phyloP scores from a whole-genome alignment of 2,329 filamentous ascomycete species.

The Epichloe hybrida region DNA sequence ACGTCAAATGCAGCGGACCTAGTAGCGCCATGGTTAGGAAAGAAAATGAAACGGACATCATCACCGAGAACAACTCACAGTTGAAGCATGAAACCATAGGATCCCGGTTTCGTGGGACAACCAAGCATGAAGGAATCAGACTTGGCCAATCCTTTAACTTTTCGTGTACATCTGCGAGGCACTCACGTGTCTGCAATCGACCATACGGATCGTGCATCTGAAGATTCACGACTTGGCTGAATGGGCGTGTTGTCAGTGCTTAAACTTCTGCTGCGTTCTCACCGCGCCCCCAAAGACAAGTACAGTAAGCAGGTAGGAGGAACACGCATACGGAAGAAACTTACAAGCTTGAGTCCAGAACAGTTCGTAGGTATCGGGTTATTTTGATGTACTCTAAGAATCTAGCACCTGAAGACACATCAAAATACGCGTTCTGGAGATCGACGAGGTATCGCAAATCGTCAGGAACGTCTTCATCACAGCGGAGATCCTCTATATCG shows the following conservation, averaged over 20 bases:
- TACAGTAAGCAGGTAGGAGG: neutral
- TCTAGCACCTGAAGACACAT: conserved; percentile 22
- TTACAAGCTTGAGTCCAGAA: conserved; percentile 23
- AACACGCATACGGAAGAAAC: conserved; percentile 5
- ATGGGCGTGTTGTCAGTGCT: neutral
- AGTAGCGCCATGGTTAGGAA: neutral
- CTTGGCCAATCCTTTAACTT: conserved; percentile 22
- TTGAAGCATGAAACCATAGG: conserved; percentile 11
- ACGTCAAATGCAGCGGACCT: conserved; percentile 28
- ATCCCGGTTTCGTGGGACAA: conserved; percentile 10
- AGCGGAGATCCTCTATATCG: conserved; percentile 27
- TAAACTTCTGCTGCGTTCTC: no score
- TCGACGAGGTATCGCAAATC: conserved; percentile 23
- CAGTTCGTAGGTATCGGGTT: conserved; percentile 16
- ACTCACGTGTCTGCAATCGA: conserved; percentile 8
- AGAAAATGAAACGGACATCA: no score
- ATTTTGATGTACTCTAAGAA: conserved; percentile 23
- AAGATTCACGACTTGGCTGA: conserved; percentile 14
- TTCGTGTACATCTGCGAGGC: conserved; percentile 15
- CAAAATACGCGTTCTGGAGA: conserved; percentile 16
- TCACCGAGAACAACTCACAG: conserved; percentile 6
- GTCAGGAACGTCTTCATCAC: conserved; percentile 27
- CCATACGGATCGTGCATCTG: conserved; percentile 7
- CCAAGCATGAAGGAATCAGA: conserved; percentile 22
- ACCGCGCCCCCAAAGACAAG: neutral